Conservation (phyloP, 352 stramenopile genomes). For the Phytophthora vignae region DNA sequence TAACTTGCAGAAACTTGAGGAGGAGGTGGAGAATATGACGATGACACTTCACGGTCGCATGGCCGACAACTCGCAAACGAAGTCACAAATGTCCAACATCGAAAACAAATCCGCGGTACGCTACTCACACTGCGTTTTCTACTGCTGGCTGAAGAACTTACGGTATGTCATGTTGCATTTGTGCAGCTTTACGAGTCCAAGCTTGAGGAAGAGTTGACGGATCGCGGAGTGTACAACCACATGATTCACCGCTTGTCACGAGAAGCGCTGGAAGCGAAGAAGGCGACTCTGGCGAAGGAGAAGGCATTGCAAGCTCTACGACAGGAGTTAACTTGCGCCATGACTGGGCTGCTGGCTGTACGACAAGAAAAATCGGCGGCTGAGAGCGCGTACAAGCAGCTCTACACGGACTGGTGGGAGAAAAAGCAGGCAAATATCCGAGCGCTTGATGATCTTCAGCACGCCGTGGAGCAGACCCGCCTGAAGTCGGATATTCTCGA, state of each 20-base stretch:
- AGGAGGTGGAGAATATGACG: slow-evolving; percentile 81
- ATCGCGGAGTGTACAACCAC: slow-evolving; percentile 82
- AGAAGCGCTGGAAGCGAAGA: slow-evolving; percentile 72
- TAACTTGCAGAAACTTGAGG: slow-evolving; percentile 60
- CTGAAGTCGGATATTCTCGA: slow-evolving; percentile 82
- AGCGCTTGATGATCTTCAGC: slow-evolving; percentile 77
- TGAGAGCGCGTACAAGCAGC: slow-evolving; percentile 69
- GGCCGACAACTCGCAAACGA: slow-evolving; percentile 62
- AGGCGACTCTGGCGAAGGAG: slow-evolving; percentile 69
- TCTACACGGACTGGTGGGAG: slow-evolving; percentile 76
- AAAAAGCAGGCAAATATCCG: slow-evolving; percentile 78
- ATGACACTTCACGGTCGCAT: slow-evolving; percentile 72
- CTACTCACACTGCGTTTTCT: not conserved
- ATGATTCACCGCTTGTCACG: slow-evolving; percentile 81
- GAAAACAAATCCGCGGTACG: slow-evolving; percentile 81
- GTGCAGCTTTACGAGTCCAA: slow-evolving; percentile 80
- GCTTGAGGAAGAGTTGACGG: slow-evolving; percentile 73
- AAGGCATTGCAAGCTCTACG: slow-evolving; percentile 62
- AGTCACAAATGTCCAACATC: slow-evolving; percentile 70
- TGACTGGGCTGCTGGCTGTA: slow-evolving; percentile 58
- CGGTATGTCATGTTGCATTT: not conserved
- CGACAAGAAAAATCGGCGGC: slow-evolving; percentile 78
- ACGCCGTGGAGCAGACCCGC: slow-evolving; percentile 77
- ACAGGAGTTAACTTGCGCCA: slow-evolving; percentile 64
- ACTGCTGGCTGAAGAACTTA: not conserved